Base-by-base conservation (phyloP, 768 basidiomycete genomes). In the Amanita exitialis region DNA sequence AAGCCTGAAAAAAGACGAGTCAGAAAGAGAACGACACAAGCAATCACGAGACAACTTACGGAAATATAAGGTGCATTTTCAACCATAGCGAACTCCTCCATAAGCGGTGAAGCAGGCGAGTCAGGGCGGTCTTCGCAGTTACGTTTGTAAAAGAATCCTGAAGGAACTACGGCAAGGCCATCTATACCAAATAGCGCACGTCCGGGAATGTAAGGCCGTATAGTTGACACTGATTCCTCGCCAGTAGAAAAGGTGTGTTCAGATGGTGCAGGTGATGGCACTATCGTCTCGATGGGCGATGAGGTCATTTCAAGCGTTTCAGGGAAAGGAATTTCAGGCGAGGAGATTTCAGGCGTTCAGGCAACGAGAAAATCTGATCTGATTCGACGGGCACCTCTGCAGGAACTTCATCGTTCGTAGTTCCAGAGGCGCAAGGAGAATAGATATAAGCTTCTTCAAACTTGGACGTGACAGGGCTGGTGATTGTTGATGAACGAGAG, bases 131-230 rank as follows among this genome's bases (percentile, higher is more conserved):
- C 43, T 8, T 28, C 43, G 15, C 7, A 1, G 9, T 9, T 8
- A 18, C 16, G 16, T 28, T 16, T 44, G 25, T 36, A 36, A 38
- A 48, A 48, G 18, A 48, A 36, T 5, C 47, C 47, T 13, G 18
- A 3, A 10, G 47, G 47, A 37, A 36, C 23, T 12, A 20, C 12
- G 20, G 36, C 36, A n/a, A 38, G 21, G 13, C 47, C 47, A 38
- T 48, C 36, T 5, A 23, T 15, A 13, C 47, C 47, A 38, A 48
- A 48, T 6, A 48, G 23, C 8, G 34, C 36, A 36, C 34, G 47
- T 16, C 47, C 47, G 8, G 47, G 47, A 25, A 48, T 37, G n/a
- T 48, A 48, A 16, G 18, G 47, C 5, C 47, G 34, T 35, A 48
- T 48, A 27, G 21, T 16, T 23, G 8, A 25, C 6, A n/a, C 35